Conservation (phyloP, 768 basidiomycete genomes). For the Tephrocybe sp. region DNA sequence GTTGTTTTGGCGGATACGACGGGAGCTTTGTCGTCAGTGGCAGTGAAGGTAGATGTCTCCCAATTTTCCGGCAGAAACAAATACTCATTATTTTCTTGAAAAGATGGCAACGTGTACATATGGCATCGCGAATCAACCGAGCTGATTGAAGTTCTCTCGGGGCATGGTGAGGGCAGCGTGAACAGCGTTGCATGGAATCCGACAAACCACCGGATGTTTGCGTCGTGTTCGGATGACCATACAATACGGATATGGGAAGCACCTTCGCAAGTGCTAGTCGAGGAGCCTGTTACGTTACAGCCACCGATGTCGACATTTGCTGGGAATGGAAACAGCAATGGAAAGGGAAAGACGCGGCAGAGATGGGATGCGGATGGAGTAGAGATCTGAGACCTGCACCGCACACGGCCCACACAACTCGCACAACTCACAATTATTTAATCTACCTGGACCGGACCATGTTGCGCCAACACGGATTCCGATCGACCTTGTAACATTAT, state of each 20-base stretch:
- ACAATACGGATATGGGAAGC: slow-evolving; percentile 92
- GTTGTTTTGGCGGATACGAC: slow-evolving; percentile 90
- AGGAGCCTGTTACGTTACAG: slow-evolving; percentile 9
- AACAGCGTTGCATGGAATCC: slow-evolving; percentile 98
- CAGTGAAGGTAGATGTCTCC: slow-evolving; percentile 74
- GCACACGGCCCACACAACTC: neutral
- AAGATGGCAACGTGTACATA: slow-evolving; percentile 92
- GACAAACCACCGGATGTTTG: slow-evolving; percentile 85
- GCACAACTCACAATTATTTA: neutral
- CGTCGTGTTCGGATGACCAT: slow-evolving; percentile 91
- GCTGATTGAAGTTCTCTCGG: slow-evolving; percentile 82
- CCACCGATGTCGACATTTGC: slow-evolving; percentile 19
- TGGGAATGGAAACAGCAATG: slow-evolving; percentile 58
- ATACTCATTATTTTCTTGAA: slow-evolving; percentile 10
- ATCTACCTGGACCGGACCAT: slow-evolving; percentile 1
- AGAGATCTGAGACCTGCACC: slow-evolving; percentile 11
- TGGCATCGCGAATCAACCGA: slow-evolving; percentile 89
- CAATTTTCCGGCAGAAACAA: slow-evolving; percentile 1
- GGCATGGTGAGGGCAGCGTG: slow-evolving; percentile 87
- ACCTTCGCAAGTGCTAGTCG: slow-evolving; percentile 25
- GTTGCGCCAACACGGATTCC: neutral
- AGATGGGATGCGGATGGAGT: slow-evolving; percentile 34
- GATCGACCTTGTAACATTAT: slow-evolving; percentile 6
- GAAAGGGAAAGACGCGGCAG: slow-evolving; percentile 62
- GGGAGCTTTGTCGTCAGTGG: slow-evolving; percentile 91